Base-by-base conservation (phyloP, 371 early-diverging fungal genomes). In the Mortierella sp. region DNA sequence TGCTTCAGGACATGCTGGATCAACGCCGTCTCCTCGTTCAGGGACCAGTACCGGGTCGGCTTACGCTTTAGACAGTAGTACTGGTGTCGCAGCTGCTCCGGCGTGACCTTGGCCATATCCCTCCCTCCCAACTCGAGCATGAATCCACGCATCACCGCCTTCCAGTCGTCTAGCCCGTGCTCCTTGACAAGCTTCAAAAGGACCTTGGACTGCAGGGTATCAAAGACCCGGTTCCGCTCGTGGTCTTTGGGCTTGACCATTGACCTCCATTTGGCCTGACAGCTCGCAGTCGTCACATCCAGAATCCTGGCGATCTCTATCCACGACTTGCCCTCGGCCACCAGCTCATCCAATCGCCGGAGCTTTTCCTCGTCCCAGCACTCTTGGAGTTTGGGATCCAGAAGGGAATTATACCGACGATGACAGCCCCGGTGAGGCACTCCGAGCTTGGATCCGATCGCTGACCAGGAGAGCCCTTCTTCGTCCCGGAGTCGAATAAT, bases 1-100 rank as follows among this genome's bases (percentile, higher is more conserved):
- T 83, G 73, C 55, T 83, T 78, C 22, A 83, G 24, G 4, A 83
- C 83, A 53, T 83, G 83, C 52, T 75, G 78, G 47, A 83, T 83
- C 68, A 83, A 45, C 11, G 53, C 67, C 13, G 79, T 83, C 67
- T 83, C 83, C 7, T 83, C 79, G 24, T 78, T 52, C 40, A 75
- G 6, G 9, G 76, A 34, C 83, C 83, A 83, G 1, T 48, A 29
- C 8, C 52, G 55, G 11, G 67, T 16, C 7, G 78, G 24, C 37
- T 63, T 66, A 1, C 81, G 66, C 61, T 72, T 58, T 7, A 83
- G 71, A 2, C 67, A 29, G 40, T 71, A 65, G 52, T 83, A 83
- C 48, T 78, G 78, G 48, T 83, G 79, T 14, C 72, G 55, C 37
- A 83, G 31, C 44, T 83, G 83, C 37, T 73, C 72, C 1, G 78